Evolutionary conservation across 805 yeast species (phyloP).

Genomic region (Aciculoconidium aculeatum): DNA sequence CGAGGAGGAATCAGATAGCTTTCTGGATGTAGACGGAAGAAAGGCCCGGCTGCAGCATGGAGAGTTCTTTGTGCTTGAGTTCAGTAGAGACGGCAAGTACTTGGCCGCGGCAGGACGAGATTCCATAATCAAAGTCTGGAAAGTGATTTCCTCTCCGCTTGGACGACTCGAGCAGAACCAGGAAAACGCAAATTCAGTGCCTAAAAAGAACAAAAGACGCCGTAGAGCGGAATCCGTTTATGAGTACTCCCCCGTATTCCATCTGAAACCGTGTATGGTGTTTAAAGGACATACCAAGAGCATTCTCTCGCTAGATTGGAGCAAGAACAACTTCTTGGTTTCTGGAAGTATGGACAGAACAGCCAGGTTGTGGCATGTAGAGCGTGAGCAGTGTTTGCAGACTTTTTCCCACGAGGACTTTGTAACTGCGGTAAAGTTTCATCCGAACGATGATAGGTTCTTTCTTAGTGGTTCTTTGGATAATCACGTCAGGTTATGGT

Average conservation of each 20-base stretch:
- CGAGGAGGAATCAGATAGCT: slow-evolving; percentile 6
- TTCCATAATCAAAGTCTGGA: slow-evolving; percentile 65
- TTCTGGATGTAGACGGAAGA: slow-evolving; percentile 8
- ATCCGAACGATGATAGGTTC: slow-evolving; percentile 82
- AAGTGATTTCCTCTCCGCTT: slow-evolving; percentile 67
- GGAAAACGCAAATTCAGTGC: slow-evolving; percentile 9
- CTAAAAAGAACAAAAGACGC: slow-evolving; percentile 10
- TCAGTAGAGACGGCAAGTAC: slow-evolving; percentile 74
- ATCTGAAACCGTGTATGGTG: slow-evolving; percentile 53
- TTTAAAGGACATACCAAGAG: slow-evolving; percentile 67
- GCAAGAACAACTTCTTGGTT: slow-evolving; percentile 73
- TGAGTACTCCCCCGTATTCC: slow-evolving; percentile 72
- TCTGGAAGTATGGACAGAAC: slow-evolving; percentile 83
- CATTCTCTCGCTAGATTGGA: slow-evolving; percentile 79
- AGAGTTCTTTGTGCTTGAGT: slow-evolving; percentile 71
- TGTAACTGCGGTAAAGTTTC: slow-evolving; percentile 75
- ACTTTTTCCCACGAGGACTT: slow-evolving; percentile 72
- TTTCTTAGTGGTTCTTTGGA: slow-evolving; percentile 80
- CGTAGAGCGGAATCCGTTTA: slow-evolving; percentile 12
- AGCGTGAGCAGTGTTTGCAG: slow-evolving; percentile 55
- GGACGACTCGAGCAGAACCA: slow-evolving; percentile 48
- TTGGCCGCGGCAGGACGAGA: slow-evolving; percentile 84
- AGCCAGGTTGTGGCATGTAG: slow-evolving; percentile 80
- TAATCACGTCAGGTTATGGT: slow-evolving; percentile 73
- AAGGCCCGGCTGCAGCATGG: slow-evolving; percentile 27